Base-by-base conservation (phyloP, 2,329 filamentous ascomycete genomes). In the Triangularia setosa region DNA sequence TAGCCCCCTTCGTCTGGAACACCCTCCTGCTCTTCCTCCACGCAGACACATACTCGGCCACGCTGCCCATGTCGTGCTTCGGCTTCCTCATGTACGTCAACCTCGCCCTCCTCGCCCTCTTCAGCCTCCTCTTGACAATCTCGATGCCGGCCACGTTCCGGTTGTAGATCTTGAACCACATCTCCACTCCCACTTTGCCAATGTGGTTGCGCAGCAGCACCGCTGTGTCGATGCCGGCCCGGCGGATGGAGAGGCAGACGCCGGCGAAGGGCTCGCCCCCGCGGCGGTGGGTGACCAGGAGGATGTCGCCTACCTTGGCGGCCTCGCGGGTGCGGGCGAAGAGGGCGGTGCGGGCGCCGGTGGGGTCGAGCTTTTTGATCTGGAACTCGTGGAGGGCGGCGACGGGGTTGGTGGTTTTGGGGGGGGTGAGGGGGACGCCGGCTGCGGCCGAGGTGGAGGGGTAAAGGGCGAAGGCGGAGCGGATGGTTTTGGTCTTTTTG, bases 151-250 rank as follows among this genome's bases (percentile, higher is more conserved):
- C 87, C 30, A 98, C 90, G 74, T 91, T 90, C 66, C 94, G 94
- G 74, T 87, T 91, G 82, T 95, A 98, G 65, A 98, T 83, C 83
- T 99, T 99, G 79, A 91, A 93, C 89, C 92, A 97, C 92, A 97
- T 95, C 84, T 99, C 95, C 65, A 97, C 92, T 66, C 92, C 91
- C 6, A 96, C 87, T 71, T 91, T 87, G 70, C 92, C 93, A 71
- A 99, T 80, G 75, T 96, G 88, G 72, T 94, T 94, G 63, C 95
- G 86, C 65, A 99, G 83, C 65, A 97, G 80, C 62, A 99, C 89
- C 4, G 91, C 90, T 2, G 92, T 96, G 79, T 98, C 94, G 65
- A 95, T 86, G 65, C 93, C 93, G n/a, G 90, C 85, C 62, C 92
- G 85, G 63, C 93, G 90, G 75, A 99, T 93, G 74, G 90, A 90